These are phyloP conservation scores for Mytilinidion resinicola DNA, from an alignment of 495 filamentous ascomycete genomes.

Conservation along the genomic window DNA sequence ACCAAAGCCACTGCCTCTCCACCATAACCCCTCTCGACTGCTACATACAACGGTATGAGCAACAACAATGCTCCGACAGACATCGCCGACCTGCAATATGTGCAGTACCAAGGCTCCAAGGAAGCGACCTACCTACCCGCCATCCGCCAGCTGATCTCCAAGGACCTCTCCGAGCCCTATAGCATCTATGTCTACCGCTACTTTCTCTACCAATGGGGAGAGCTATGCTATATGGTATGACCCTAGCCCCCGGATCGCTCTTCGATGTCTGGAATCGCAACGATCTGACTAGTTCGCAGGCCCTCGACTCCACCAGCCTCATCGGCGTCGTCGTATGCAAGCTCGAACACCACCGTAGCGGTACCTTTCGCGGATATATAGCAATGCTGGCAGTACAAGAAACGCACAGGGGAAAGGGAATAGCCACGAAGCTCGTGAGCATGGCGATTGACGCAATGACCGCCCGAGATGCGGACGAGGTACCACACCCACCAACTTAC, in stretches of 20 bases:
- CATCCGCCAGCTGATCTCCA: conserved; percentile 90
- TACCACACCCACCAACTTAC: conserved; percentile 26
- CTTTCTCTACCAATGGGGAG: conserved; percentile 96
- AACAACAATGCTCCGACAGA: conserved; percentile 5
- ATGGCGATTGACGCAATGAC: conserved; percentile 93
- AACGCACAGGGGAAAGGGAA: conserved; percentile 73
- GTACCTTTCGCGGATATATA: conserved; percentile 88
- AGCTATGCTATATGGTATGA: conserved; percentile 84
- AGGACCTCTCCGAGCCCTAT: conserved; percentile 96
- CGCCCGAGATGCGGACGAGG: conserved; percentile 77
- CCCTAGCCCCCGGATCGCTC: neutral
- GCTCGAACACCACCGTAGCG: conserved; percentile 76
- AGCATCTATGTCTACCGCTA: conserved; percentile 99
- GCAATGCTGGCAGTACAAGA: conserved; percentile 91
- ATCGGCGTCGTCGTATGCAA: conserved; percentile 95
- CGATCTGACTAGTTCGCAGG: conserved; percentile 40
- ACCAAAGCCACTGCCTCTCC: neutral
- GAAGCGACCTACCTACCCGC: conserved; percentile 77
- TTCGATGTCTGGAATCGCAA: conserved; percentile 13
- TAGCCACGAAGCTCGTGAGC: conserved; percentile 81
- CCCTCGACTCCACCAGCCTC: conserved; percentile 55
- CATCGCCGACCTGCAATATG: conserved; percentile 57
- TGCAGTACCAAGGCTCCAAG: conserved; percentile 72
- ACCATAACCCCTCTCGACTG: neutral
- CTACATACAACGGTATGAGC: conserved; percentile 17